phyloP scores from a whole-genome alignment of 768 basidiomycete species.

The Podaxis sp. region DNA sequence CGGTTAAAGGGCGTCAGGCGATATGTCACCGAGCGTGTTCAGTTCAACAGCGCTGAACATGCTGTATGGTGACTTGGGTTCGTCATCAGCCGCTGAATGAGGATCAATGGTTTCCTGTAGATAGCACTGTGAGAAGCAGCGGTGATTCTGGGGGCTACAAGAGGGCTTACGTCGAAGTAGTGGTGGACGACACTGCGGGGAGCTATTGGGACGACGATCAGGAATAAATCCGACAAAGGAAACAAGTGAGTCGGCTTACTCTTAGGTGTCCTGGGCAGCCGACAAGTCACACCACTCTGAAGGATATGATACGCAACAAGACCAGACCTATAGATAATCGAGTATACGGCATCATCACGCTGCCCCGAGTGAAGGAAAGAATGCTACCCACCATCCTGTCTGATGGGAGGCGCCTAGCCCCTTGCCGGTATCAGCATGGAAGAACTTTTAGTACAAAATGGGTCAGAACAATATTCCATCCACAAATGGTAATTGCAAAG shows the following conservation, averaged over 20 bases:
- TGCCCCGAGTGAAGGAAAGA: not conserved
- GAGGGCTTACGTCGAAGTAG: conserved; percentile 83
- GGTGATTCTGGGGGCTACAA: conserved; percentile 3
- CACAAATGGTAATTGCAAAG: conserved; percentile 2
- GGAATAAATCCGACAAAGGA: not conserved
- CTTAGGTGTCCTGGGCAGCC: conserved; percentile 90
- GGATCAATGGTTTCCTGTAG: conserved; percentile 71
- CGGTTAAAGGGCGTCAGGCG: conserved; percentile 63
- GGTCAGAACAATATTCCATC: not conserved
- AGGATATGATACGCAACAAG: conserved; percentile 89
- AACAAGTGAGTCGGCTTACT: conserved; percentile 50
- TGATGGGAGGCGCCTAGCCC: conserved; percentile 98
- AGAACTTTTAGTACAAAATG: conserved; percentile 55
- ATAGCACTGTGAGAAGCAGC: conserved; percentile 4
- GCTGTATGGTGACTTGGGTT: conserved; percentile 60
- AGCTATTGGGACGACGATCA: conserved; percentile 41
- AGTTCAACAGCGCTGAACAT: conserved; percentile 54
- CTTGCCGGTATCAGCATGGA: conserved; percentile 90
- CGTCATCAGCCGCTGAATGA: conserved; percentile 73
- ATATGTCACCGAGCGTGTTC: conserved; percentile 64
- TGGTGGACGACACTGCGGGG: conserved; percentile 85
- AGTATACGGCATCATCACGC: not conserved
- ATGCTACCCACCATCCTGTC: conserved; percentile 66
- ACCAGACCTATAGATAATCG: conserved; percentile 51
- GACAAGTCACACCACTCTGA: conserved; percentile 85